A percentile compares a stretch with the other conserved stretches of the same genome.
These are phyloP conservation scores for Barnettozyma siamensis DNA, from an alignment of 805 yeast species.

Conservation along the genomic window DNA sequence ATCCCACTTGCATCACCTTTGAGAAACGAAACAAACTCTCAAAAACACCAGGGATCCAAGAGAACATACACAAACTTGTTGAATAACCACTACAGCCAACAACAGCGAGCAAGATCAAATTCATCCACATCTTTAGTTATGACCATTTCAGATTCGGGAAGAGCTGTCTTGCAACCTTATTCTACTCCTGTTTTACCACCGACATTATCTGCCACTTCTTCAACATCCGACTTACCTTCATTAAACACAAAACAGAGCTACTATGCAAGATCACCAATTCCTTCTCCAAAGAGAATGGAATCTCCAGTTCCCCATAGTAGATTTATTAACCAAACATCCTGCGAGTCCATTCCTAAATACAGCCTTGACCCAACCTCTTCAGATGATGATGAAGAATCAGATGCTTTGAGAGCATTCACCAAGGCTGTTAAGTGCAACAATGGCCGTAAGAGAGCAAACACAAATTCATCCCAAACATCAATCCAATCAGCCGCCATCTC, in stretches of 20 bases:
- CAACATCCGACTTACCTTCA: constrained; percentile 20
- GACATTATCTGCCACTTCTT: constrained; percentile 21
- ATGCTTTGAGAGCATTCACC: constrained; percentile 23
- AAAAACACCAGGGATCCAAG: constrained; percentile 6
- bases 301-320: constrained; percentile 13
- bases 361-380: constrained; percentile 11
- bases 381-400: constrained; percentile 14
- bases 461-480: constrained; percentile 18
- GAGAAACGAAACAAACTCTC: not conserved
- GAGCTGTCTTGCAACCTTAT: constrained; percentile 16
- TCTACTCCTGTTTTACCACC: not conserved
- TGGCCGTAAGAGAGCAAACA: constrained; percentile 25
- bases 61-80: constrained; percentile 11
- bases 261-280: constrained; percentile 18
- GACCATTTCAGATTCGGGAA: constrained; percentile 18
- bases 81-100: constrained; percentile 1
- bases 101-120: constrained; percentile 10
- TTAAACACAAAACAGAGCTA: constrained; percentile 9
- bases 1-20: not conserved
- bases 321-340: not conserved
- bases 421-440: constrained; percentile 14
- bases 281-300: constrained; percentile 23
- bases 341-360: constrained; percentile 7
- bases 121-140: constrained; percentile 15
- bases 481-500: constrained; percentile 4